phyloP scores from a whole-genome alignment of 1,139 yeast genomes.

The Ogataea hybrid region DNA sequence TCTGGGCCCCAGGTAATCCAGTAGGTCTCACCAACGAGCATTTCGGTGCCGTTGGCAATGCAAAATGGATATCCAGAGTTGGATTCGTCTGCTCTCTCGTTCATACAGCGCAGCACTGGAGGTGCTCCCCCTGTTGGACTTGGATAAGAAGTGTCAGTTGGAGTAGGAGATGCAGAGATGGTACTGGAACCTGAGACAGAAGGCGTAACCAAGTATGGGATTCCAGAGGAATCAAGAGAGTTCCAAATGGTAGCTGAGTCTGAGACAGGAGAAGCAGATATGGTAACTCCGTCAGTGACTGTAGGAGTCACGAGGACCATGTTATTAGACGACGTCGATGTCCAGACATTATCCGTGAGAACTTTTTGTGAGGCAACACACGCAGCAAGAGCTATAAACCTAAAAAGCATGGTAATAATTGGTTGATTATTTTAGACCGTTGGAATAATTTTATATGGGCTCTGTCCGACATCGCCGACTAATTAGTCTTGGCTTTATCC shows the following conservation, averaged over 20 bases:
- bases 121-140: slow-evolving; percentile 35
- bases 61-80: slow-evolving; percentile 38
- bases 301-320: slow-evolving; percentile 37
- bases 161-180: slow-evolving; percentile 36
- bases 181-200: slow-evolving; percentile 33
- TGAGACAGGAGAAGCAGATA: slow-evolving; percentile 38
- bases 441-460: slow-evolving; percentile 1
- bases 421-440: slow-evolving; percentile 25
- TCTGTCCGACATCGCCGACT: slow-evolving; percentile 8
- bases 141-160: slow-evolving; percentile 33
- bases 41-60: slow-evolving; percentile 39
- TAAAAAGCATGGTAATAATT: background rate
- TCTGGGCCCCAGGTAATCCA: slow-evolving; percentile 45
- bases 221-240: slow-evolving; percentile 38
- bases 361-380: slow-evolving; percentile 23
- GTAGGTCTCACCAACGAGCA: slow-evolving; percentile 41
- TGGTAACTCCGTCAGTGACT: slow-evolving; percentile 39
- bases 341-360: slow-evolving; percentile 35
- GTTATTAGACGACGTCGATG: slow-evolving; percentile 33
- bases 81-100: slow-evolving; percentile 31
- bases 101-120: slow-evolving; percentile 40
- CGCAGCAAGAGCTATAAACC: background rate
- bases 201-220: slow-evolving; percentile 38
- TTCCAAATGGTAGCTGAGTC: slow-evolving; percentile 46
- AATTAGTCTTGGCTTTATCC: background rate